Evolutionary conservation across 2,329 filamentous ascomycete species (phyloP).

Genomic region (Paraphaeosphaeria sporulosa): DNA sequence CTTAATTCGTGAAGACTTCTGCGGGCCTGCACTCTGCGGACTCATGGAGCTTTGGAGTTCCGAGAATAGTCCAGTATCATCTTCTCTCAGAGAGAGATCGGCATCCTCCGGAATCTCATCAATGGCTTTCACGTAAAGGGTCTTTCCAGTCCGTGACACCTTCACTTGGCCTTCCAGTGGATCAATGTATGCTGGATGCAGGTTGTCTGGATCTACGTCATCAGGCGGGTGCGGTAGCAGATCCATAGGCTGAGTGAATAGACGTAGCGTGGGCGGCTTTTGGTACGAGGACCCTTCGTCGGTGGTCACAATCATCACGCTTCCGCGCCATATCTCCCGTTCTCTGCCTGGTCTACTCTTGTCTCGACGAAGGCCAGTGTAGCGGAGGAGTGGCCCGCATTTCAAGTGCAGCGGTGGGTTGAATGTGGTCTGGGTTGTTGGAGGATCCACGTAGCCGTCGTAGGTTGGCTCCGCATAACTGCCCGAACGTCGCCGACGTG

Average conservation of each 20-base stretch:
- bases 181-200: slow-evolving; percentile 85
- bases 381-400: slow-evolving; percentile 89
- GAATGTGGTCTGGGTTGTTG: slow-evolving; percentile 73
- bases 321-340: slow-evolving; percentile 89
- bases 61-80: slow-evolving; percentile 84
- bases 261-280: slow-evolving; percentile 74
- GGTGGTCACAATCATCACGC: slow-evolving; percentile 91
- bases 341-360: slow-evolving; percentile 54
- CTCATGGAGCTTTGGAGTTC: slow-evolving; percentile 65
- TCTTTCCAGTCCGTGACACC: slow-evolving; percentile 82
- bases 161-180: slow-evolving; percentile 89
- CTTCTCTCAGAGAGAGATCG: slow-evolving; percentile 81
- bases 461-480: slow-evolving; percentile 59
- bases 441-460: slow-evolving; percentile 72
- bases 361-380: slow-evolving; percentile 80
- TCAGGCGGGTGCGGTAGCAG: slow-evolving; percentile 79
- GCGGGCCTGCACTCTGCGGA: slow-evolving; percentile 23
- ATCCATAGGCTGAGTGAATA: slow-evolving; percentile 88
- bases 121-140: slow-evolving; percentile 87
- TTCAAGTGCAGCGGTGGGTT: slow-evolving; percentile 84
- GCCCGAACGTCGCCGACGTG: slow-evolving; percentile 49
- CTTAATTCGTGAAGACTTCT: slow-evolving; percentile 58
- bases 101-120: slow-evolving; percentile 80
- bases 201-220: slow-evolving; percentile 67
- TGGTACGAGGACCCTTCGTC: slow-evolving; percentile 86